Evolutionary conservation across 352 stramenopile species (phyloP), one percentile per base, ranked within the genome.

Genomic region (Phytophthora sojae): DNA sequence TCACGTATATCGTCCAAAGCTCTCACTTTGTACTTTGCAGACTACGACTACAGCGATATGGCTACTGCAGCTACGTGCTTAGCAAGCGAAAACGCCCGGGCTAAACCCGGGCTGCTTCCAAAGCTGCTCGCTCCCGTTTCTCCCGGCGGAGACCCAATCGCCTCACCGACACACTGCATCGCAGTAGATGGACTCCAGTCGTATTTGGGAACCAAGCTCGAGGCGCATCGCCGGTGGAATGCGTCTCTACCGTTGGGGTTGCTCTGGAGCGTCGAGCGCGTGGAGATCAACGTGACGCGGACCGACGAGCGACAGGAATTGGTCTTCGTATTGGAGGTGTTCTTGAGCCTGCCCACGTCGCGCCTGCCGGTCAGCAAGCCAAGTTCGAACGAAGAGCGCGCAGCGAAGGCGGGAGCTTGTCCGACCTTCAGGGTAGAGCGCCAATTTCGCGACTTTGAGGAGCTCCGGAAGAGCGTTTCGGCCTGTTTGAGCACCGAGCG

Each of bases 301-400:
- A 26, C n/a, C 5, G 56, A 76, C 19, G 62, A 51, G 50, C 49
- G 75, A 32, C 56, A 66, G 35, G 60, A 62, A 26, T 71, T 73
- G n/a, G 73, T 80, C 52, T 90, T 82, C 29, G 69, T 83, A 25
- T 35, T 90, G 30, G 76, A 88, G 7, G 64, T 86, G 4, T 86
- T 72, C 61, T 59, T 85, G 44, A 71, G 62, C 14, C 58, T 75
- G 23, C 67, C 66, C 11, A 47, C 66, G n/a, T 79, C 77, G 6
- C 64, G 77, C 0, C 37, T 82, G 9, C 77, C 77, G 0, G 45
- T 68, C 4, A 67, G 56, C 60, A 61, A 69, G 32, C 29, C 19
- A 29, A 68, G 42, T n/a, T 61, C 30, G 35, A 67, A 15, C 23
- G 58, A 60, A 55, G 54, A 68, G 44, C 19, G 29, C 6, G 51